Evolutionary conservation across 1,284 basidiomycete genomes (phyloP).

Genomic region (Wolfiporia cocos): DNA sequence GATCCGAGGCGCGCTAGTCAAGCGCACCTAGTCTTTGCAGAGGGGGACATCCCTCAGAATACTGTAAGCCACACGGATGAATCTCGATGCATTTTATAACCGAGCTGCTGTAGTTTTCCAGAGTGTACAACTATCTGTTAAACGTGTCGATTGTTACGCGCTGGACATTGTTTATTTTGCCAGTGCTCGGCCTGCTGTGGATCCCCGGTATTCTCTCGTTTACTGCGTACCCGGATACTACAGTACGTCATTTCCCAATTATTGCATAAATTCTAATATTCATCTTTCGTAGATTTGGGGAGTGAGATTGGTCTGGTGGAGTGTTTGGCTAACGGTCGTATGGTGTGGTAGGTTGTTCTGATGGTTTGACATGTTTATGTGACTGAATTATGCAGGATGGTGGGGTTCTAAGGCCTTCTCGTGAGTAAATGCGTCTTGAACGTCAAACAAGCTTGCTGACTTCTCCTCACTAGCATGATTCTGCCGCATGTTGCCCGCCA

Average conservation of each 20-base stretch:
- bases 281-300: slow-evolving; percentile 41
- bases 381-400: slow-evolving; percentile 49
- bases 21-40: slow-evolving; percentile 50
- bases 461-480: slow-evolving; percentile 47
- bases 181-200: slow-evolving; percentile 68
- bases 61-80: too few species aligned
- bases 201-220: slow-evolving; percentile 72
- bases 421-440: too few species aligned
- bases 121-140: slow-evolving; percentile 70
- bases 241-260: slow-evolving; percentile 29
- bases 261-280: background rate
- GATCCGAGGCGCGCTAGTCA: slow-evolving; percentile 50
- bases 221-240: slow-evolving; percentile 50
- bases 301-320: slow-evolving; percentile 77
- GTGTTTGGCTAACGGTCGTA: slow-evolving; percentile 75
- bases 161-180: slow-evolving; percentile 78
- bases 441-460: too few species aligned
- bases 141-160: slow-evolving; percentile 75
- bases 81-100: slow-evolving; percentile 1
- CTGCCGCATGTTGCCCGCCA: slow-evolving; percentile 51
- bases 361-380: slow-evolving; percentile 3
- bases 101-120: slow-evolving; percentile 35
- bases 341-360: slow-evolving; percentile 56
- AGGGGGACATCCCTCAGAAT: slow-evolving; percentile 57
- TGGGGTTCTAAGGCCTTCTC: slow-evolving; percentile 63